Evolutionary conservation across 352 stramenopile species (phyloP), one percentile per base, ranked within the genome.

Genomic region (Saprolegnia diclina): DNA sequence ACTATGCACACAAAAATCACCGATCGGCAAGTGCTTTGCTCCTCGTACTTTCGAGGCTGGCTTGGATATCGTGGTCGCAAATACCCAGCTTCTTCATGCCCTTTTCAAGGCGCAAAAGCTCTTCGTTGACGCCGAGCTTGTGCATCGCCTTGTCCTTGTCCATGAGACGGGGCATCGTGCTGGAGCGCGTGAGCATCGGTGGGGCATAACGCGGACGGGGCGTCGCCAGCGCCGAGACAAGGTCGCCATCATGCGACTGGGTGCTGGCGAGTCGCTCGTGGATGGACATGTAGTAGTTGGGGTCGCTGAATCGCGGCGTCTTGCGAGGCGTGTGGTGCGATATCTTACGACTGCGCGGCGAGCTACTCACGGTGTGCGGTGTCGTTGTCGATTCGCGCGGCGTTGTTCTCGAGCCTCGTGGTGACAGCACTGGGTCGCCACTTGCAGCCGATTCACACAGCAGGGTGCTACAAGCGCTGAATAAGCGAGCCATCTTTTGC

Each of bases 61-160:
- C 57, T 53, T 53, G 50, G 38, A 89, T 84, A 66, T 88, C 80
- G 32, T 81, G 72, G 63, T 90, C 82, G 57, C 76, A 88, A 69
- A 88, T 88, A 10, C 82, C 80, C 29, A 90, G 73, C 66, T 90
- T 90, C 71, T 88, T 86, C 82, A 90, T 88, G 24, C 79, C 79
- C 32, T 88, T 90, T 62, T 90, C 82, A 37, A 88, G 83, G 65
- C 82, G 83, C 68, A 89, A 67, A 9, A 86, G 84, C 32, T 88
- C 81, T 0, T 70, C 10, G 50, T 82, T 82, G n/a, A 90, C 80
- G 35, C 82, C 82, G 38, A 88, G 78, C 42, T 78, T 77, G 59
- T 83, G 77, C 6, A 88, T 71, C 1, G 79, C 77, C 56, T 85
- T 66, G 22, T 53, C 42, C 3, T 24, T 32, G 40, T 55, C 19